Evolutionary conservation across 2,329 filamentous ascomycete species (phyloP), one percentile per base, ranked within the genome.

Genomic region (Pseudogymnoascus sp.): DNA sequence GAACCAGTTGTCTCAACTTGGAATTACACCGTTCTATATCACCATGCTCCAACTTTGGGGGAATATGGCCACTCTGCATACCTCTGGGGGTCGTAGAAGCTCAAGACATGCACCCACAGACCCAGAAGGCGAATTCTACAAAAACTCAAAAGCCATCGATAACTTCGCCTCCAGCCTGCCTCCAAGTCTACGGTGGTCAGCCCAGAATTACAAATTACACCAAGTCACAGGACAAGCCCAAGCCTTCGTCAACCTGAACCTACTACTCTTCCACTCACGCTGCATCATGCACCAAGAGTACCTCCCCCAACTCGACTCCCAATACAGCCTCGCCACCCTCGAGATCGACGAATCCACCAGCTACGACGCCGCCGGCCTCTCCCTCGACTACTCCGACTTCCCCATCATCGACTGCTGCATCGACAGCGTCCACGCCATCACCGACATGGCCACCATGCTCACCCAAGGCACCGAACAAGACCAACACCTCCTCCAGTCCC

Each of bases 201-300:
- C 25, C 28, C 43, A 60, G 10, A 65, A 65, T 16, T 65, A 64
- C 25, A 65, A 37, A 34, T 16, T 64, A n/a, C 64, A 65, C 23
- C 64, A 62, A 60, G 37, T 64, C n/a, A 65, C 64, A 28, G 64
- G 64, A 8, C 64, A 65, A 28, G 64, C 64, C n/a, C 64, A 65
- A 37, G 43, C 57, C 13, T 65, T 34, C n/a, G 43, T 65, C n/a
- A 65, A 65, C 25, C 23, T 65, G 28, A 64, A 57, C 34, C 60
- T 65, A n/a, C 25, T 65, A 36, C 25, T 64, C 21, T 45, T 64
- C 13, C 64, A 65, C 25, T 64, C 62, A 2, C 63, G 43, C 37
- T 65, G 64, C 28, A 54, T 65, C 25, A 62, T 65, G 64, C 62
- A 64, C 19, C 64, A 65, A 43, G 62, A 65, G 37, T 65, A 65